Evolutionary conservation across 352 stramenopile genomes (phyloP).

Genomic region (Phytopythium delawarense): DNA sequence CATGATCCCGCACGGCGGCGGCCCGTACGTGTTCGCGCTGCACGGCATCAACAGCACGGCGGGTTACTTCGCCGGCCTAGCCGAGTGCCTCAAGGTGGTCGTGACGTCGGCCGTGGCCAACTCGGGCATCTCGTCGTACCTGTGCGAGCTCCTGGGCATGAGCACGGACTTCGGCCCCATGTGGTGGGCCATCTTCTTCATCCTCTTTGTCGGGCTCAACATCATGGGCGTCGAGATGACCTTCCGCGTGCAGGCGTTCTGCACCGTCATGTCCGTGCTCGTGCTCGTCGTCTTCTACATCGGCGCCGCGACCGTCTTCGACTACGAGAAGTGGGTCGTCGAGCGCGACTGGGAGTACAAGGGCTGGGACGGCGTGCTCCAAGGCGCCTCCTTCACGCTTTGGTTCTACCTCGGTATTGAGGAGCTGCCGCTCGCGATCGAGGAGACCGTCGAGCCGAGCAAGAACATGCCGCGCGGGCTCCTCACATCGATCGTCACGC

Average conservation of each 20-base stretch:
- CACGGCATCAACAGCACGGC: conserved; percentile 43
- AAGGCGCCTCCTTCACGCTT: conserved; percentile 53
- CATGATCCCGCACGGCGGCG: conserved; percentile 41
- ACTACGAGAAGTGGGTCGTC: conserved; percentile 48
- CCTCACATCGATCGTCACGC: conserved; percentile 41
- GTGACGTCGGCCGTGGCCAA: conserved; percentile 46
- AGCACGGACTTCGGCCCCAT: conserved; percentile 29
- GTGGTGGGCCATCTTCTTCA: conserved; percentile 54
- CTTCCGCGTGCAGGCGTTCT: conserved; percentile 53
- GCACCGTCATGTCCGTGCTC: conserved; percentile 47
- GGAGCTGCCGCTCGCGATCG: conserved; percentile 53
- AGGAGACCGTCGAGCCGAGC: conserved; percentile 54
- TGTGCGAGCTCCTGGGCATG: conserved; percentile 43
- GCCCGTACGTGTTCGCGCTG: conserved; percentile 55
- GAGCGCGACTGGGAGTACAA: conserved; percentile 58
- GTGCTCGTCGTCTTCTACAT: conserved; percentile 56
- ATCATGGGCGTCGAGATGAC: conserved; percentile 52
- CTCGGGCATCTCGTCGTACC: conserved; percentile 55
- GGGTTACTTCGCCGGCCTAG: conserved; percentile 54
- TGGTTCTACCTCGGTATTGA: conserved; percentile 71
- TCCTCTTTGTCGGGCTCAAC: conserved; percentile 55
- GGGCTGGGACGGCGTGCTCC: conserved; percentile 38
- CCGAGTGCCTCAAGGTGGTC: conserved; percentile 55
- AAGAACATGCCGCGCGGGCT: conserved; percentile 60
- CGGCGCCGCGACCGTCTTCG: conserved; percentile 38